These are phyloP conservation scores for Ophiostoma populinum DNA, from an alignment of 2,329 filamentous ascomycete species.

Conservation along the genomic window DNA sequence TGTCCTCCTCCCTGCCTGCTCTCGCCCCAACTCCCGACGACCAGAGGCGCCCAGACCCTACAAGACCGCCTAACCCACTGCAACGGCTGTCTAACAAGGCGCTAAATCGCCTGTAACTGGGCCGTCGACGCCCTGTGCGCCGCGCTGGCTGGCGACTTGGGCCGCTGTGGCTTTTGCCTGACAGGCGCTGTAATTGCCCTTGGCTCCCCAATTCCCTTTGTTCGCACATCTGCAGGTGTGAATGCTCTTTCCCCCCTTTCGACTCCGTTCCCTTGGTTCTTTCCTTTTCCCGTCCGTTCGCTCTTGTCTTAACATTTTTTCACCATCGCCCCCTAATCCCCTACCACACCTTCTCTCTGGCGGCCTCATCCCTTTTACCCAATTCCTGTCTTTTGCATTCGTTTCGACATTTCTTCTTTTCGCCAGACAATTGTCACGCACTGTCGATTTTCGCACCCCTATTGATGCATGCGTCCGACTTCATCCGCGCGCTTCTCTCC, in stretches of 20 bases:
- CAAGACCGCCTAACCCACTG: no score
- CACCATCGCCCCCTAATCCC: slow-evolving; percentile 1
- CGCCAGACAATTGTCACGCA: not conserved
- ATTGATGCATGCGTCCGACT: slow-evolving; percentile 11
- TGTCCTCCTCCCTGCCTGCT: slow-evolving; percentile 2
- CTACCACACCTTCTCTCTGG: not conserved
- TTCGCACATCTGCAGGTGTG: no score
- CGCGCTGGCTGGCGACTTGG: no score
- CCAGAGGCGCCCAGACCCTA: not conserved
- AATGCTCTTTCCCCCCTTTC: slow-evolving; percentile 2
- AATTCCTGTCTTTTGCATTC: not conserved
- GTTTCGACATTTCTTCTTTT: not conserved
- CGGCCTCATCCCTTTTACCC: not conserved
- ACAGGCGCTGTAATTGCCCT: no score
- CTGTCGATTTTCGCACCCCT: not conserved
- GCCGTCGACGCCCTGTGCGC: no score
- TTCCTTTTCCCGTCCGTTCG: not conserved
- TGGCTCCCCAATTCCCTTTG: no score
- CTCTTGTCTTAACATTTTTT: slow-evolving; percentile 4
- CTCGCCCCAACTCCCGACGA: not conserved
- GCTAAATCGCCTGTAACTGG: no score
- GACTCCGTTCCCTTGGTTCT: slow-evolving; percentile 1
- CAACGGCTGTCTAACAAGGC: no score
- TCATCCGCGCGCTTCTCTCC: slow-evolving; percentile 9
- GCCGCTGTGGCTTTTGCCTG: no score